Conservation (phyloP, 2,329 filamentous ascomycete species). For the Onygenales sp. region DNA sequence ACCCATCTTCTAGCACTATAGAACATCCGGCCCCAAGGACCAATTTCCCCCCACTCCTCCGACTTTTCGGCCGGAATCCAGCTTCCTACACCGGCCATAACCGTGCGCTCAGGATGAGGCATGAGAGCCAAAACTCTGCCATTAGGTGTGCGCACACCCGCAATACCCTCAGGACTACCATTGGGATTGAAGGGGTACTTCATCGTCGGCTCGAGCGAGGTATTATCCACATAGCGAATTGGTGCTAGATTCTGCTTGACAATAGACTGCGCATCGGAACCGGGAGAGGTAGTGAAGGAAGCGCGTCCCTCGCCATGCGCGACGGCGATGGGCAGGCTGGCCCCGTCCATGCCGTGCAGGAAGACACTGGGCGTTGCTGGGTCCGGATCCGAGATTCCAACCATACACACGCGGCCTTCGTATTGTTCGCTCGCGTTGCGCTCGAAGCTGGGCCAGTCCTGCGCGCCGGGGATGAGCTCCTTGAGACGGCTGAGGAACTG, state of each 20-base stretch:
- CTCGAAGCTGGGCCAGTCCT: conserved; percentile 76
- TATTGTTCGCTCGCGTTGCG: conserved; percentile 81
- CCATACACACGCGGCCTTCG: conserved; percentile 81
- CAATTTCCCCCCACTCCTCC: conserved; percentile 67
- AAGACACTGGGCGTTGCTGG: conserved; percentile 61
- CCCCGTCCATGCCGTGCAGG: conserved; percentile 77
- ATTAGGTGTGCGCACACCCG: conserved; percentile 66
- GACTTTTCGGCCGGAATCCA: conserved; percentile 56
- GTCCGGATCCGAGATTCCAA: conserved; percentile 59
- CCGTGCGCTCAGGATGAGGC: conserved; percentile 88
- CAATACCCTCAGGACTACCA: conserved; percentile 71
- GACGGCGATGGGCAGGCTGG: conserved; percentile 72
- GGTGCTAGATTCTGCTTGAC: conserved; percentile 61
- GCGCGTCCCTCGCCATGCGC: conserved; percentile 90
- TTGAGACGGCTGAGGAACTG: conserved; percentile 84
- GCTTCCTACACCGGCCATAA: conserved; percentile 68
- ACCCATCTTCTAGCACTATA: conserved; percentile 83
- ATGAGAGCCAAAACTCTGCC: conserved; percentile 81
- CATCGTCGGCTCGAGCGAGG: conserved; percentile 59
- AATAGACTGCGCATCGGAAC: conserved; percentile 39
- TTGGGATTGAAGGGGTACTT: conserved; percentile 85
- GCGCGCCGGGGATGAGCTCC: conserved; percentile 74
- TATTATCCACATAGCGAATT: conserved; percentile 79
- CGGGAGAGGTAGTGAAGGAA: conserved; percentile 46
- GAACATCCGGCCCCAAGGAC: conserved; percentile 80